A percentile compares a stretch with the other conserved stretches of the same genome.
Evolutionary conservation across 2,329 filamentous ascomycete species (phyloP).

Genomic region (Claviceps humidiphila): DNA sequence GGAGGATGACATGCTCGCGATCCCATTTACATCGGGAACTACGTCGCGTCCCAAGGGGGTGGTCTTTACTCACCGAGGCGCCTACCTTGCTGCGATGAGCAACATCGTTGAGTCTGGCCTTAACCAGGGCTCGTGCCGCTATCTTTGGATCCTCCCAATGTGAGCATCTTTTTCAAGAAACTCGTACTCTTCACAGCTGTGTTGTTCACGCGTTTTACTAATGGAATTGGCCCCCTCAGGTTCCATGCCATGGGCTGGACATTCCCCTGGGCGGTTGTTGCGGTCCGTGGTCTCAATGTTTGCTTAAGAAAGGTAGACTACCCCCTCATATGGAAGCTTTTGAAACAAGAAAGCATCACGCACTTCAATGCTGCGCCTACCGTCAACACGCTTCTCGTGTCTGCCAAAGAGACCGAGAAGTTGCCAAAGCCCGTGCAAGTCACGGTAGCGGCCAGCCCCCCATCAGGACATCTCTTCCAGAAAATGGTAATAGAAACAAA

Average conservation of each 20-base stretch:
- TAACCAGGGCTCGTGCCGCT: slow-evolving; percentile 63
- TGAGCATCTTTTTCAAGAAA: slow-evolving; percentile 24
- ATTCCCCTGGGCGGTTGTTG: slow-evolving; percentile 86
- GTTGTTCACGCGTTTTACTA: not conserved
- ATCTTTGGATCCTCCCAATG: slow-evolving; percentile 89
- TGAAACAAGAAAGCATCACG: slow-evolving; percentile 77
- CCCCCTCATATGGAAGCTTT: slow-evolving; percentile 73
- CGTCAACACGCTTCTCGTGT: slow-evolving; percentile 86
- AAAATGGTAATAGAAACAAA: slow-evolving; percentile 52
- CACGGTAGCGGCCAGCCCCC: slow-evolving; percentile 85
- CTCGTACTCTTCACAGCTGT: no score
- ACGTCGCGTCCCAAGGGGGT: slow-evolving; percentile 89
- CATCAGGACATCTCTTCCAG: slow-evolving; percentile 80
- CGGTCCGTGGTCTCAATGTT: slow-evolving; percentile 86
- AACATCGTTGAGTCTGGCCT: slow-evolving; percentile 85
- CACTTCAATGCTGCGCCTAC: slow-evolving; percentile 96
- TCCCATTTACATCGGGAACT: slow-evolving; percentile 90
- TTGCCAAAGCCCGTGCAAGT: slow-evolving; percentile 64
- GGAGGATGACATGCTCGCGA: slow-evolving; percentile 71
- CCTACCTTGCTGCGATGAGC: slow-evolving; percentile 70
- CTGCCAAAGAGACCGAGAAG: slow-evolving; percentile 57
- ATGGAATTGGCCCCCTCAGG: slow-evolving; percentile 18
- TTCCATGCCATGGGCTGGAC: slow-evolving; percentile 68
- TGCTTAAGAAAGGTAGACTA: slow-evolving; percentile 94
- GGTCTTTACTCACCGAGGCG: slow-evolving; percentile 77